Evolutionary conservation across 805 yeast species (phyloP).

Genomic region (Cyberlindnera mycetangii): DNA sequence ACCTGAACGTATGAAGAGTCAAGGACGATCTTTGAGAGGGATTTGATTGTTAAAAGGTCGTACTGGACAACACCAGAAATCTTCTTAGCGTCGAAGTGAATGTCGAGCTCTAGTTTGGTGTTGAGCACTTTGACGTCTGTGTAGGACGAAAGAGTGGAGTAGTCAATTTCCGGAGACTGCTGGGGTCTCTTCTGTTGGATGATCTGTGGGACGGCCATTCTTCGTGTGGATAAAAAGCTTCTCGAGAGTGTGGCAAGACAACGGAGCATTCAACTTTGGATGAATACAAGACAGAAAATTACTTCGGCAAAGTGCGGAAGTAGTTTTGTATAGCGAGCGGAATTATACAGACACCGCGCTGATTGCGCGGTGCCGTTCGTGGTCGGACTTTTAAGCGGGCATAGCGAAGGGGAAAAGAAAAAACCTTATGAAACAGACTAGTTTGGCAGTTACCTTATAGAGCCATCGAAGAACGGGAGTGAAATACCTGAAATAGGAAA

Average conservation of each 20-base stretch:
- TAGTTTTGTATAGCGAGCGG: background rate
- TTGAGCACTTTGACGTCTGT: conserved; percentile 44
- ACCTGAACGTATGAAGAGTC: conserved; percentile 69
- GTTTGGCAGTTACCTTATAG: background rate
- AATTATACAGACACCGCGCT: background rate
- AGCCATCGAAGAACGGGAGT: too few relatives aligned
- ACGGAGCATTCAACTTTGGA: conserved; percentile 2
- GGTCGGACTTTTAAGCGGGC: conserved; percentile 2
- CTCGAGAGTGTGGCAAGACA: background rate
- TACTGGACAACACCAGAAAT: conserved; percentile 56
- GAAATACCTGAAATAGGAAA: background rate
- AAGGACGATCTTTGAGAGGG: conserved; percentile 43
- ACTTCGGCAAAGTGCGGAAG: background rate
- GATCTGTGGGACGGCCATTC: conserved; percentile 26
- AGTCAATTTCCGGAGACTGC: conserved; percentile 54
- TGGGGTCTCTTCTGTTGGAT: conserved; percentile 31
- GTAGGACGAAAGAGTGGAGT: conserved; percentile 79
- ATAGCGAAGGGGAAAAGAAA: too few relatives aligned
- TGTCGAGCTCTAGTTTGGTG: conserved; percentile 50
- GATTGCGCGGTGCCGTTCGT: background rate
- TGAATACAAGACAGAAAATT: background rate
- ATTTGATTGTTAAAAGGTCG: conserved; percentile 35
- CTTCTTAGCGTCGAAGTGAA: conserved; percentile 51
- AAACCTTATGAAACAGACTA: background rate
- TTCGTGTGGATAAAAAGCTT: background rate